A percentile compares a stretch with the other conserved stretches of the same genome.
Conservation (phyloP, 208 protist genomes). For the Leishmania tropica region DNA sequence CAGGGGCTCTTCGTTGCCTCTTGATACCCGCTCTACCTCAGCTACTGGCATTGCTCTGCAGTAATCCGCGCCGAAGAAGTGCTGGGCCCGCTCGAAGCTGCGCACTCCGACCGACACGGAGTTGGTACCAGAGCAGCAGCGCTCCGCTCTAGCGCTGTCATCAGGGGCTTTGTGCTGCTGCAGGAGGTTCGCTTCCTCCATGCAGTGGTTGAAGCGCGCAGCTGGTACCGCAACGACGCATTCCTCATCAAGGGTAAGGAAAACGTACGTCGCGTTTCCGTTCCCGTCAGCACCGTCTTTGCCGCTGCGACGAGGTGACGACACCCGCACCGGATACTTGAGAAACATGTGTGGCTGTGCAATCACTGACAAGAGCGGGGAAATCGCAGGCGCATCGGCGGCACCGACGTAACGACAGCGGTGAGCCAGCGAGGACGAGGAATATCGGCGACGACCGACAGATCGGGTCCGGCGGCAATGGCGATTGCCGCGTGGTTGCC, state of each 20-base stretch:
- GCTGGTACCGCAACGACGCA: constrained; percentile 54
- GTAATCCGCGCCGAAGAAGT: constrained; percentile 42
- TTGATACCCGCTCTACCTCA: constrained; percentile 47
- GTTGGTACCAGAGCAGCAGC: background rate
- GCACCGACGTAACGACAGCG: background rate
- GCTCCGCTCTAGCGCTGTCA: background rate
- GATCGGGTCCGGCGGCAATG: background rate
- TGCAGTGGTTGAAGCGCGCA: constrained; percentile 26
- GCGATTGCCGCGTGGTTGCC: background rate
- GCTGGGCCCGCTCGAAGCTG: constrained; percentile 30
- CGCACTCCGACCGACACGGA: constrained; percentile 28
- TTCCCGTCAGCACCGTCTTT: background rate
- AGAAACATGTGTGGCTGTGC: constrained; percentile 48
- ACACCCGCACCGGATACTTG: constrained; percentile 34
- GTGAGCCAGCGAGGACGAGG: background rate
- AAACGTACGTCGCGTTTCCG: constrained; percentile 47
- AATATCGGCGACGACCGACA: background rate
- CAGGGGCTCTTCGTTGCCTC: constrained; percentile 54
- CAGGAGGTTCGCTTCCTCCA: constrained; percentile 18
- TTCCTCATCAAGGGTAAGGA: constrained; percentile 49
- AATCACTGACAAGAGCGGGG: constrained; percentile 21
- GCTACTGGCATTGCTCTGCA: constrained; percentile 39
- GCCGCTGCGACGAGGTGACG: background rate
- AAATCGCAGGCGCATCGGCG: background rate
- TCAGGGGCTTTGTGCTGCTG: background rate